Evolutionary conservation across 2,329 filamentous ascomycete species (phyloP).

Genomic region (Beauveria scarabaeidicola): DNA sequence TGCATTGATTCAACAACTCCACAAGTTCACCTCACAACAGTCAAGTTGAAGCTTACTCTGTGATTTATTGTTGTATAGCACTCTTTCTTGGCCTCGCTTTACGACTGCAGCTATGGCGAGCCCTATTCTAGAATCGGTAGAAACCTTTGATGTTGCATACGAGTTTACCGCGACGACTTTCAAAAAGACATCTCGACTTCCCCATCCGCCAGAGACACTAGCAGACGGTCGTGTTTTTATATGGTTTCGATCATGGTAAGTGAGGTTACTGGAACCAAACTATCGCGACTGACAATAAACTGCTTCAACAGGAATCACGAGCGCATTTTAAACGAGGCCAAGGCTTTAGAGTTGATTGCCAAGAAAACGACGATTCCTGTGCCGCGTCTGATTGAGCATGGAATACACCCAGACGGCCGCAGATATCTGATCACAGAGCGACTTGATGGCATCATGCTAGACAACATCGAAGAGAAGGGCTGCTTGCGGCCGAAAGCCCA

Average conservation of each 20-base stretch:
- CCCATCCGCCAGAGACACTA: background rate
- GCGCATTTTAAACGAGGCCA: slow-evolving; percentile 13
- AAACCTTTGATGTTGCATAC: background rate
- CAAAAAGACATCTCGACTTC: slow-evolving; percentile 9
- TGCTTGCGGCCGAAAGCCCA: background rate
- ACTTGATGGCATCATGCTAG: slow-evolving; percentile 2
- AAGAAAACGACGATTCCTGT: slow-evolving; percentile 13
- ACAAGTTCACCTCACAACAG: no score
- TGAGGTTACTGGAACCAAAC: background rate
- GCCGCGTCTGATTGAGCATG: slow-evolving; percentile 9
- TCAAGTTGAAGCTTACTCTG: no score
- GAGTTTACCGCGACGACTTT: slow-evolving; percentile 6
- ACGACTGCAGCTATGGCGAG: background rate
- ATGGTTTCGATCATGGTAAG: slow-evolving; percentile 6
- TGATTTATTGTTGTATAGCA: no score
- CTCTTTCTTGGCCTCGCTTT: no score
- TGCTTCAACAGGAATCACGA: slow-evolving; percentile 10
- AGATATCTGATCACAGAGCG: slow-evolving; percentile 11
- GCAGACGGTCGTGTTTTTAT: slow-evolving; percentile 1
- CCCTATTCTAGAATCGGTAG: background rate
- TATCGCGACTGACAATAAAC: no score
- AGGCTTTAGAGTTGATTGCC: slow-evolving; percentile 6
- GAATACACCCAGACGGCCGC: slow-evolving; percentile 9
- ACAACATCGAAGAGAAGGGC: background rate
- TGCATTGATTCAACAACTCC: no score